Base-by-base conservation (phyloP, 768 basidiomycete genomes). In the Naganishia onofrii region DNA sequence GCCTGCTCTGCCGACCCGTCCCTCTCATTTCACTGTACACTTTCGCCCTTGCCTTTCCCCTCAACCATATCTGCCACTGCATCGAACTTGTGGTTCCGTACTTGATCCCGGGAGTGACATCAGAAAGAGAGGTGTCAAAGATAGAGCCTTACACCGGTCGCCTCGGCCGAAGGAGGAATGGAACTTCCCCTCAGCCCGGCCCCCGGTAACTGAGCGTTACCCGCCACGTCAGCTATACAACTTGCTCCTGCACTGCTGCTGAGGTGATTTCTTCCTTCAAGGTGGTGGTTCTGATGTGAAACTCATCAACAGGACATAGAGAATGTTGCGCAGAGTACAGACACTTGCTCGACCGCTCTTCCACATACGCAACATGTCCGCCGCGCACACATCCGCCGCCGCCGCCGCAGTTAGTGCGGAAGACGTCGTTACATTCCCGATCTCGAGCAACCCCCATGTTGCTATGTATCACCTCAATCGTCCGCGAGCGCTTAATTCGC, bases 401-500 rank as follows among this genome's bases (percentile, higher is more conserved):
- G n/a, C 48, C 12, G 48, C 48, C 48, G 48, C 48, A 8, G 48
- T 13, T 12, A n/a, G 48, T 23, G 48, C 48, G 19, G n/a, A 51
- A 51, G 48, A 51, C 42, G 60, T 63, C 10, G 60, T 63, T n/a
- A 63, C 60, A 7, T 63, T 63, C 26, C 60, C 60, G 23, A 44
- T 26, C 23, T 63, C 42, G 21, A 42, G 38, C 10, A 63, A 63
- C 38, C 38, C 60, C n/a, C 60, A 87, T 85, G 28, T 63, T 12
- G 60, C 60, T n/a, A 42, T 38, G 60, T 93, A 89, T 76, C 84
- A 86, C 51, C 86, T 98, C 66, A 95, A 96, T 76, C 85, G 93
- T 66, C 87, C 90, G 0, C 79, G 79, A 70, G 90, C 91, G 80
- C 84, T 90, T 38, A 98, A 98, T 83, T 87, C 91, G 2, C 85